Evolutionary conservation across 2,329 filamentous ascomycete species (phyloP).

Genomic region (Fusarium denticulatum): DNA sequence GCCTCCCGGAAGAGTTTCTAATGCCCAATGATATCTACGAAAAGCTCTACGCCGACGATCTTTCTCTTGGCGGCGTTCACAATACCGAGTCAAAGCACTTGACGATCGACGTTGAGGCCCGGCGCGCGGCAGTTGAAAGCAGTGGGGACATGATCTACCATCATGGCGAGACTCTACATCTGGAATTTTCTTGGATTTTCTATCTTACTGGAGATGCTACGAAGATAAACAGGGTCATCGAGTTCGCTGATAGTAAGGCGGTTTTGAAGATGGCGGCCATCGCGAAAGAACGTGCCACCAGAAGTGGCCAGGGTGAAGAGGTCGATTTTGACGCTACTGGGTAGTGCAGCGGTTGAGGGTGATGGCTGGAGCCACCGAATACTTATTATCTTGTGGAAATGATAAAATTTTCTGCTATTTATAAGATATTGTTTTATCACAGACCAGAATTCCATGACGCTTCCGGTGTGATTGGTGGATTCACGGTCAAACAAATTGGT

Average conservation of each 20-base stretch:
- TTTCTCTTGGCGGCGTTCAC: conserved; percentile 9
- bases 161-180: not conserved
- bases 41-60: conserved; percentile 7
- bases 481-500: not conserved
- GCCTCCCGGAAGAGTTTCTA: not conserved
- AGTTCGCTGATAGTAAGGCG: conserved; percentile 15
- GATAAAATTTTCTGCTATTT: not conserved
- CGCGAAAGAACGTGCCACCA: not conserved
- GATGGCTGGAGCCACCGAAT: not conserved
- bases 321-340: not conserved
- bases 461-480: not conserved
- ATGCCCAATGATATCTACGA: conserved; percentile 23
- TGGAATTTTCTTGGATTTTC: conserved; percentile 19
- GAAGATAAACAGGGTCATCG: conserved; percentile 23
- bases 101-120: conserved; percentile 10
- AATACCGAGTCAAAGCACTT: conserved; percentile 2
- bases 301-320: not conserved
- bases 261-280: conserved; percentile 4
- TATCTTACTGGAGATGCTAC: conserved; percentile 15
- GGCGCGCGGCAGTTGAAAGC: conserved; percentile 7
- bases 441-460: not conserved
- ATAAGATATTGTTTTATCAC: not conserved
- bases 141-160: conserved; percentile 16
- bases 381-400: not conserved
- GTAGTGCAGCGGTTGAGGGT: not conserved